A percentile compares a stretch with the other conserved stretches of the same genome.
Evolutionary conservation across 306 rosid genomes (phyloP).

Genomic region (Pachyrhizus erosus): DNA sequence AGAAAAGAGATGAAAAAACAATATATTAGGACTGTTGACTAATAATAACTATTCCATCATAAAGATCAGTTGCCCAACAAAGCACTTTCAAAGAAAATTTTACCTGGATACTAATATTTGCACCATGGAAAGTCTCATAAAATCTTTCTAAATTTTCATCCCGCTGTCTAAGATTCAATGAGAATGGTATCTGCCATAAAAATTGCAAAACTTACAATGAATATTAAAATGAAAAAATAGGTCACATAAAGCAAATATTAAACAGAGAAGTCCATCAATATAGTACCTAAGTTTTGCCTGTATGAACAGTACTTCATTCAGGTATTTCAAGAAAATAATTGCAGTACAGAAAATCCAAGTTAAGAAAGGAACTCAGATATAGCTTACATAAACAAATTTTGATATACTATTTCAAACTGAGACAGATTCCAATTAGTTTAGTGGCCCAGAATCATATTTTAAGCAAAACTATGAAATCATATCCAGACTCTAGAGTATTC

Average conservation of each 20-base stretch:
- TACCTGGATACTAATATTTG: conserved; percentile 89
- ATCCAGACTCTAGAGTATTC: conserved; percentile 1
- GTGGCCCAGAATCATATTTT: background rate
- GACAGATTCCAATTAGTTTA: conserved; percentile 4
- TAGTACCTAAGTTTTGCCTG: background rate
- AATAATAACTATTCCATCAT: conserved; percentile 3
- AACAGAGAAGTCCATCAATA: conserved; percentile 11
- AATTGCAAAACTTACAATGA: conserved; percentile 29
- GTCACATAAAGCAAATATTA: conserved; percentile 12
- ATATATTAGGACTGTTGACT: background rate
- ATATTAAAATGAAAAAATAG: conserved; percentile 24
- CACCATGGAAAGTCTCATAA: conserved; percentile 94
- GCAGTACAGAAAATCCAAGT: conserved; percentile 15
- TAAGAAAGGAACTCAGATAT: conserved; percentile 2
- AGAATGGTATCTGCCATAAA: conserved; percentile 80
- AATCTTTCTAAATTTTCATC: conserved; percentile 66
- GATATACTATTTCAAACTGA: conserved; percentile 16
- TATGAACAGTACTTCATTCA: background rate
- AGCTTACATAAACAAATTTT: background rate
- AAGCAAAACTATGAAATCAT: conserved; percentile 36
- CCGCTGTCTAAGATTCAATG: conserved; percentile 63
- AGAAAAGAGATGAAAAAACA: background rate
- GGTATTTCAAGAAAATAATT: background rate
- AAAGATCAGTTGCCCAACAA: conserved; percentile 19
- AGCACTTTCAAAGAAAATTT: conserved; percentile 26